phyloP scores from a whole-genome alignment of 2,329 filamentous ascomycete species.

The Botrytis aclada region DNA sequence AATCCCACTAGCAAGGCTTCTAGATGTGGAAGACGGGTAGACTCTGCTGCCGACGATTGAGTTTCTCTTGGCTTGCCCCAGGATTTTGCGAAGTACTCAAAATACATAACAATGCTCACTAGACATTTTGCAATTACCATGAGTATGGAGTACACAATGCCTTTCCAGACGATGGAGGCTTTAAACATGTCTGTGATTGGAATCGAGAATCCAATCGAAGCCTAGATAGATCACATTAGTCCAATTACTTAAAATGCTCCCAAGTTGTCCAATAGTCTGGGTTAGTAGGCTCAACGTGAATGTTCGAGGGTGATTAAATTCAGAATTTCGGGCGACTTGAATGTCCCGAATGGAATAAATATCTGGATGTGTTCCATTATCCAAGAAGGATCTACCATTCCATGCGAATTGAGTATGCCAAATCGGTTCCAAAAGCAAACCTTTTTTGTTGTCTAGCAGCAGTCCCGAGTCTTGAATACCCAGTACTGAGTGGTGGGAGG shows the following conservation, averaged over 20 bases:
- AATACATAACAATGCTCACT: conserved; percentile 46
- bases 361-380: neutral
- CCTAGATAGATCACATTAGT: conserved; percentile 35
- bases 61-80: neutral
- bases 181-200: conserved; percentile 69
- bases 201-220: conserved; percentile 73
- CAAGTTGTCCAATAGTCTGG: neutral
- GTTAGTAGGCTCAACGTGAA: neutral
- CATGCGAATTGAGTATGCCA: neutral
- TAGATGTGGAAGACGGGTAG: conserved; percentile 25
- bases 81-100: conserved; percentile 19
- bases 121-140: conserved; percentile 64
- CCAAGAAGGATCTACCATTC: neutral
- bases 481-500: neutral
- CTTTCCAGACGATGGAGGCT: conserved; percentile 64
- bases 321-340: neutral
- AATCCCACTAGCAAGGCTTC: conserved; percentile 25
- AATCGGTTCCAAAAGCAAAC: neutral
- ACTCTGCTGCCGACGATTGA: neutral
- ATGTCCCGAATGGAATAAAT: neutral
- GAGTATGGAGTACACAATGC: conserved; percentile 66
- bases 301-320: neutral
- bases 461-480: neutral
- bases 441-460: neutral
- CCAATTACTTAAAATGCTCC: neutral